phyloP scores from a whole-genome alignment of 768 basidiomycete species.

The Rhizopogon rudus region DNA sequence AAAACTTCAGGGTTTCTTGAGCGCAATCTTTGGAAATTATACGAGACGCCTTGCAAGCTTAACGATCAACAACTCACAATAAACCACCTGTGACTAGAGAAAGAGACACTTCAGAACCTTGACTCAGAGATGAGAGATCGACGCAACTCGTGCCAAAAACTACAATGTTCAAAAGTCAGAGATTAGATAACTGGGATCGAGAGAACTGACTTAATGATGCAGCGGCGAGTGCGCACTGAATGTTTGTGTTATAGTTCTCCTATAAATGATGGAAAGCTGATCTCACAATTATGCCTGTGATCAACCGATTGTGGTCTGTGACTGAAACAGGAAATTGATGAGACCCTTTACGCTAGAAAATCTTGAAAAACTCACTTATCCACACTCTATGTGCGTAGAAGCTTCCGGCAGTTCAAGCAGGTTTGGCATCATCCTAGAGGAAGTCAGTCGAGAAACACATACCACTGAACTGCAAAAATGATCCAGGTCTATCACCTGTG shows the following conservation, averaged over 20 bases:
- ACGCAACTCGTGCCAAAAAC: conserved; percentile 14
- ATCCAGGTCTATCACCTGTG: conserved; percentile 7
- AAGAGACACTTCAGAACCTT: background rate
- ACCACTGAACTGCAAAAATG: conserved; percentile 19
- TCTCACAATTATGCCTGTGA: conserved; percentile 1
- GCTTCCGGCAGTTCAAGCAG: conserved; percentile 5
- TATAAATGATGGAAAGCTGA: too few relatives aligned
- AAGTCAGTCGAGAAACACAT: background rate
- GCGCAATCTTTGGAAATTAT: conserved; percentile 4
- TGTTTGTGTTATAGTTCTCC: background rate
- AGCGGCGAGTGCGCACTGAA: conserved; percentile 2
- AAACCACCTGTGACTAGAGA: conserved; percentile 4
- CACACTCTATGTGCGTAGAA: conserved; percentile 23
- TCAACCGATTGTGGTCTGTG: conserved; percentile 11
- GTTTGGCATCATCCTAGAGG: background rate
- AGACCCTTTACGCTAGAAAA: background rate
- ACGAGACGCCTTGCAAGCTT: background rate
- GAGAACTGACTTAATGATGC: conserved; percentile 9
- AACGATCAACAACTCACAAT: background rate
- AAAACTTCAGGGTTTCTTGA: conserved; percentile 5
- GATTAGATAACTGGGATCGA: background rate
- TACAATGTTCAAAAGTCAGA: background rate
- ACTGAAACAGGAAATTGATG: conserved; percentile 8
- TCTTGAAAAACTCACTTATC: conserved; percentile 15
- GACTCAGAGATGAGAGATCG: background rate